Base-by-base conservation (phyloP, 495 filamentous ascomycete species). In the Talaromyces trachyspermus region DNA sequence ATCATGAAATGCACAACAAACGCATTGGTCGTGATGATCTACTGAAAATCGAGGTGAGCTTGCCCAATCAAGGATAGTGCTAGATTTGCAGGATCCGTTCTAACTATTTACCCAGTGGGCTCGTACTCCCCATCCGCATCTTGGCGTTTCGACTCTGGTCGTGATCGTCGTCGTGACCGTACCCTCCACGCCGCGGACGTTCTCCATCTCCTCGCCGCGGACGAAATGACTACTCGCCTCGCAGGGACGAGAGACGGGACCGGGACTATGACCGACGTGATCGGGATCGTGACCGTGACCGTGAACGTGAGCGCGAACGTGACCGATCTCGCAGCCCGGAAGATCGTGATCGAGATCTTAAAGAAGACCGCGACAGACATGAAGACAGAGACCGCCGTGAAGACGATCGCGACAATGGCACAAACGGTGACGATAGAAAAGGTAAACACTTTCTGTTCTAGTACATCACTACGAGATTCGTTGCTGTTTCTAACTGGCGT, bases 1-100 rank as follows among this genome's bases (percentile, higher is more conserved):
- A 99, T 62, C 89, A 97, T 67, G 92, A 99, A 68, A 97, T 99
- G 94, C 92, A 99, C 66, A 96, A 96, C 72, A 95, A 95, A 80
- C 88, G 92, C 45, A 89, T 99, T 56, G 90, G 89, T 35, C 85
- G 90, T 45, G 92, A 99, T 64, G 92, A 99, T 55, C 65, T 95
- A 38, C 63, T 99, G 73, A 99, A 99, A 71, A 97, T 99, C 55
- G 92, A 99, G 78, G 92, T 95, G 71, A 57, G 77, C 37, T 43
- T 11, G 11, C 41, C 19, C n/a, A 23, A 10, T 19, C 9, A 8
- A 35, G n/a, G 26, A 14, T 49, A 4, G n/a, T n/a, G n/a, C n/a
- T 41, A 17, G 15, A 5, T 26, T 39, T 43, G 20, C n/a, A n/a
- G n/a, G 1, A 35, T 39, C n/a, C 8, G 32, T 22, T 47, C 39